Base-by-base conservation (phyloP, 2,329 filamentous ascomycete species). In the Colletotrichum spinosum region DNA sequence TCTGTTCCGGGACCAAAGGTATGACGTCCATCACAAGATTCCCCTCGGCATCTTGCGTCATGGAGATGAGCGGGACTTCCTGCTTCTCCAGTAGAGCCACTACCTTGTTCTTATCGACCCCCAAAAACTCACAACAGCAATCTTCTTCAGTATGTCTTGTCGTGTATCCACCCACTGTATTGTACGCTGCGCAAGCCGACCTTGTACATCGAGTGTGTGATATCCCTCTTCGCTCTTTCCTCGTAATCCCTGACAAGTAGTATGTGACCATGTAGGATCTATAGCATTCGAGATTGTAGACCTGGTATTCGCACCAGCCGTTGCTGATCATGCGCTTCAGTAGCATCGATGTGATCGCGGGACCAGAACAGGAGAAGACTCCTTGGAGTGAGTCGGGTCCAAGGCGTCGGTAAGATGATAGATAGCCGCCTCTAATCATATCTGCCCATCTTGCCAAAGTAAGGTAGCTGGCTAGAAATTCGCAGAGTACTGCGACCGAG, bases 261-360 rank as follows among this genome's bases (percentile, higher is more conserved):
- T 55, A 55, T 25, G 25, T 35, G 12, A 15, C 42, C 52, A 55
- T 55, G 12, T 17, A 37, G 1, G 25, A 35, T 6, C 34, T 34
- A 6, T 25, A 41, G 25, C 52, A 55, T 9, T 15, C 13, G 17
- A 55, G 39, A 8, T n/a, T 37, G 41, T 45, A 25, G 2, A 55
- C 38, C 8, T 55, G 52, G 17, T 44, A n/a, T 10, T 15, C 25
- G 25, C 52, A 55, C 52, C 52, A 55, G 33, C 52, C 25, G 13
- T 37, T 44, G 17, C 13, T 9, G 9, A 34, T 2, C 52, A 55
- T 45, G 4, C 15, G 39, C 37, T 45, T 45, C 6, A 17, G 10
- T 41, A 55, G 11, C 33, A 45, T 8, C 6, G 17, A 35, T 17
- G 39, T 34, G 10, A 55, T 38, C 5, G 13, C 49, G n/a, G 49